Evolutionary conservation across 2,329 filamentous ascomycete species (phyloP).

Genomic region (Fusarium anthophilum): DNA sequence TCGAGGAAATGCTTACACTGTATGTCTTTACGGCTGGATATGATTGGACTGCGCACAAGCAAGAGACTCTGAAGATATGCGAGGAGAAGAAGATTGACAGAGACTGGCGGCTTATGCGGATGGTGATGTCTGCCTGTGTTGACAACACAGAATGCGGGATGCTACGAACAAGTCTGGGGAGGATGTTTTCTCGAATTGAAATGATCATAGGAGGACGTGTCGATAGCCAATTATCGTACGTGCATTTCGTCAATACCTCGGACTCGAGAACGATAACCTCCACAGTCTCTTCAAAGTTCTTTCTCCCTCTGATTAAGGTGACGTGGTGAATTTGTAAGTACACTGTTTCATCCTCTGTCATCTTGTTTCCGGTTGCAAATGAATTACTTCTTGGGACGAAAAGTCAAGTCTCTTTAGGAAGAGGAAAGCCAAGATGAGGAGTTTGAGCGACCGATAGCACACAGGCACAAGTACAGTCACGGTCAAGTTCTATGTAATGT

Average conservation of each 20-base stretch:
- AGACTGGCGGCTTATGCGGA: not conserved
- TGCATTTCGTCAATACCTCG: not conserved
- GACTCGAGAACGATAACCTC: not conserved
- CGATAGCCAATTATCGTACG: not conserved
- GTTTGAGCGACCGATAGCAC: fast-evolving
- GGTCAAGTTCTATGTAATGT: too few species aligned
- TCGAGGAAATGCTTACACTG: not conserved
- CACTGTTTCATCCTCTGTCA: not conserved
- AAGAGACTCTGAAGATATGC: not conserved
- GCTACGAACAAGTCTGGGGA: fast-evolving
- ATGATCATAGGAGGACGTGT: not conserved
- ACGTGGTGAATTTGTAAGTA: not conserved
- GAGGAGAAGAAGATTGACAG: not conserved
- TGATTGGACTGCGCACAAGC: not conserved
- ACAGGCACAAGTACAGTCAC: not conserved
- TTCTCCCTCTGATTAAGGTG: not conserved
- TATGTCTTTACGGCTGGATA: not conserved
- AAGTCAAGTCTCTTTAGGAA: fast-evolving
- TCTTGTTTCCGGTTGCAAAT: not conserved
- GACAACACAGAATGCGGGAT: not conserved
- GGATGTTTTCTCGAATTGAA: not conserved
- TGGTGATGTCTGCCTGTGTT: not conserved
- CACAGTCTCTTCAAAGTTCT: not conserved
- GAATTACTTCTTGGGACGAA: not conserved
- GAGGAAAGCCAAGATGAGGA: too few species aligned